Conservation (phyloP, 257 asterid species). For the Solanum clarkiae region DNA sequence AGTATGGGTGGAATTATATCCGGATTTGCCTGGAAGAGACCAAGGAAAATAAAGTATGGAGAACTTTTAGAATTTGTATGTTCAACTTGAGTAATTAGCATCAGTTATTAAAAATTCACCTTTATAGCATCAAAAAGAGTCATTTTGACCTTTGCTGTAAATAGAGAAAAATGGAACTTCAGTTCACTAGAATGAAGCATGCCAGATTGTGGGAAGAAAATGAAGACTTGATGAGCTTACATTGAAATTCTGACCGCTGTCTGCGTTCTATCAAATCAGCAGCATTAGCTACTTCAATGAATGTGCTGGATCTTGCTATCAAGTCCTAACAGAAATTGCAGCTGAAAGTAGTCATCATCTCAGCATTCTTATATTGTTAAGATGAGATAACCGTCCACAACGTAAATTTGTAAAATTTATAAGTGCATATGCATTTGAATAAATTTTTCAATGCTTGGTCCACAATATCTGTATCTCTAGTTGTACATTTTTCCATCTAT, state of each 20-base stretch:
- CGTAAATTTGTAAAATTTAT: neutral
- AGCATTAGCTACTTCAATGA: conserved; percentile 63
- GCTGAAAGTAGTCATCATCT: conserved; percentile 30
- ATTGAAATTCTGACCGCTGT: conserved; percentile 83
- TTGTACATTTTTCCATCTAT: neutral
- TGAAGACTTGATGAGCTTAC: conserved; percentile 25
- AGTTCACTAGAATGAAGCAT: neutral
- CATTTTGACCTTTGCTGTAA: conserved; percentile 58
- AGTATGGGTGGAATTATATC: conserved; percentile 60
- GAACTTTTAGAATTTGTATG: neutral
- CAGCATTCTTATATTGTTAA: neutral
- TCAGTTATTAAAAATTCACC: conserved; percentile 24
- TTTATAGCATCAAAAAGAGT: conserved; percentile 37
- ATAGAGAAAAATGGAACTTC: neutral
- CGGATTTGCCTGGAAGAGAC: conserved; percentile 44
- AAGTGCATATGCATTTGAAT: neutral
- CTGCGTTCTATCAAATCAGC: conserved; percentile 85
- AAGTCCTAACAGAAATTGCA: conserved; percentile 50
- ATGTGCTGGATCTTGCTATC: conserved; percentile 58
- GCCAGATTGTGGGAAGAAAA: neutral
- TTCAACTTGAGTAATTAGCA: neutral
- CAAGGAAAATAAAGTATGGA: neutral
- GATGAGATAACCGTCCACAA: neutral
- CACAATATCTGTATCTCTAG: neutral
- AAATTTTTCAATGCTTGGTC: neutral